Evolutionary conservation across 169 alveolate species (phyloP), one percentile per base, ranked within the genome.

Genomic region (Cryptosporidium sp.): DNA sequence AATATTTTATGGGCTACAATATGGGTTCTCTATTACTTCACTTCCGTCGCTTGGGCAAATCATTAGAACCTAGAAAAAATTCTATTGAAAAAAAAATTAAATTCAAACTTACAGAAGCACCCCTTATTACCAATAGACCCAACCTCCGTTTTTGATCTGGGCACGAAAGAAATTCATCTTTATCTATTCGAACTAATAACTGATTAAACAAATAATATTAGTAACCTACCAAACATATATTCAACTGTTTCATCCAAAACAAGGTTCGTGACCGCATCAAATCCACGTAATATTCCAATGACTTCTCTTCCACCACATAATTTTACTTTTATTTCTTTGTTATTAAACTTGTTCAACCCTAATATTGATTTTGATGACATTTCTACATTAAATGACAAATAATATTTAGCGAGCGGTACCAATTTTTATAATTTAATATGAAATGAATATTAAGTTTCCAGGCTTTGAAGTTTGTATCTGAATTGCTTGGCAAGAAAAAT

Each of bases 241-340:
- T 97, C 99, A 60, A 94, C 92, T 9, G 99, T 97, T 93, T 97
- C 96, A 86, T 98, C 99, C 53, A 98, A 93, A 37, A 96, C 95
- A 69, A 96, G 75, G 73, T 96, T 96, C 48, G 97, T 95, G 18
- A 95, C 91, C 42, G 95, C 98, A 80, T 96, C 98, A 91, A 96
- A 96, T 16, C 97, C 98, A 86, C 94, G 94, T 69, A 96, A 70
- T 31, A 93, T 87, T 35, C 98, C 98, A 69, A 95, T 94, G 26
- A 96, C 95, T 33, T 95, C 91, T 52, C 98, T 87, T 29, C 98
- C 97, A 91, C 96, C 98, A 67, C 89, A 80, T n/a, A 80, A 33
- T 29, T 80, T 80, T 26, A 80, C 89, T 26, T 51, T 80, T 4
- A 80, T 80, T 37, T 80, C 89, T 16, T 80, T 80, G 51, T 80